phyloP scores from a whole-genome alignment of 495 filamentous ascomycete species.

The Penicillium coffeae region DNA sequence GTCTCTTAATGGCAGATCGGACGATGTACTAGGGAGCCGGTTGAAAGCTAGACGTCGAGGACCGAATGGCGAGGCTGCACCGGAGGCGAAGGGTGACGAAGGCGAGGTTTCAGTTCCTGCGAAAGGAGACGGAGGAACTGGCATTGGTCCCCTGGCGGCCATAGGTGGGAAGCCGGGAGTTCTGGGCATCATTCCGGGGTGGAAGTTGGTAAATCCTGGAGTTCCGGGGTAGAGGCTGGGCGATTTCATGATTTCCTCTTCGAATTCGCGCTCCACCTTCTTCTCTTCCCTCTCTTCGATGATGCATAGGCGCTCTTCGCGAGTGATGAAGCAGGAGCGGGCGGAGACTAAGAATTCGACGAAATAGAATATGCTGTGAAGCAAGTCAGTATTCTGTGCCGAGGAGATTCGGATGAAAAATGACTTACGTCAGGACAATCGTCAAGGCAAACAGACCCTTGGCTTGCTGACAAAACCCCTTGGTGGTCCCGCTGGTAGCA shows the following conservation, averaged over 20 bases:
- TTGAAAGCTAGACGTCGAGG: conserved; percentile 45
- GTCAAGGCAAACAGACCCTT: conserved; percentile 71
- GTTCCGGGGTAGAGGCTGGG: conserved; percentile 41
- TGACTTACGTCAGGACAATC: conserved; percentile 67
- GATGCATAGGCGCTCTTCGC: conserved; percentile 32
- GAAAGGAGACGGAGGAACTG: neutral
- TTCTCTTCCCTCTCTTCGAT: conserved; percentile 38
- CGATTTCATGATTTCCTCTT: conserved; percentile 44
- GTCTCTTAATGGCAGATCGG: conserved; percentile 43
- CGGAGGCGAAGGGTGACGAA: conserved; percentile 32
- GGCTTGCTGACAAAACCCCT: conserved; percentile 71
- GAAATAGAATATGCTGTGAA: conserved; percentile 51
- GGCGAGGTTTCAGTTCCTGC: neutral
- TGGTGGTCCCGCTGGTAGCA: conserved; percentile 48
- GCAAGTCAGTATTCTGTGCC: conserved; percentile 11
- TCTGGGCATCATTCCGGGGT: conserved; percentile 19
- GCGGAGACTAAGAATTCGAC: conserved; percentile 53
- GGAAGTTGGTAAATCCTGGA: conserved; percentile 6
- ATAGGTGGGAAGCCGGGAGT: conserved; percentile 27
- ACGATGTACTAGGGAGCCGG: conserved; percentile 26
- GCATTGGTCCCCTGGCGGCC: conserved; percentile 7
- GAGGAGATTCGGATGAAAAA: neutral
- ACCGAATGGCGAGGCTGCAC: too few relatives aligned
- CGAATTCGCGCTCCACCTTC: conserved; percentile 38
- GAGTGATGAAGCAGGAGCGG: conserved; percentile 60